These are phyloP conservation scores for Diaporthe helianthi DNA, from an alignment of 2,329 filamentous ascomycete species.

Conservation along the genomic window DNA sequence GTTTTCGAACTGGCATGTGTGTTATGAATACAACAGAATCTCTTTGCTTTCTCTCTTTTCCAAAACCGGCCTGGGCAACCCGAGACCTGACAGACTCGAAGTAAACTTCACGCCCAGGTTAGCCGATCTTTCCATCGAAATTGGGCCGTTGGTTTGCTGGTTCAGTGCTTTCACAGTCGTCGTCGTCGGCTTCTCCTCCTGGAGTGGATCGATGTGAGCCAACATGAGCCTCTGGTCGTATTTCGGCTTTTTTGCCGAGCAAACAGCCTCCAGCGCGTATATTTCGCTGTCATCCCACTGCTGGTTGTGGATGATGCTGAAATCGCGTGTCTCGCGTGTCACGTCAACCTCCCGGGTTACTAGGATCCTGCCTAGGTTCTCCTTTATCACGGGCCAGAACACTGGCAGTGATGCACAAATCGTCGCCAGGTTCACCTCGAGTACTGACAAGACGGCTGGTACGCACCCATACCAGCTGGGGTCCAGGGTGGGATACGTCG, in stretches of 20 bases:
- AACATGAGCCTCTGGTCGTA: not conserved
- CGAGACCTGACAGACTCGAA: not conserved
- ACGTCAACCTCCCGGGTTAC: slow-evolving; percentile 46
- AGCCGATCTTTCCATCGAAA: not conserved
- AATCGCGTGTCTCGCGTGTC: slow-evolving; percentile 35
- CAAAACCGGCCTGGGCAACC: not conserved
- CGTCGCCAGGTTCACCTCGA: slow-evolving; percentile 42
- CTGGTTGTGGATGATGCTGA: not conserved
- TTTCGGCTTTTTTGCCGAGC: not conserved
- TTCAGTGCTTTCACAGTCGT: slow-evolving; percentile 7
- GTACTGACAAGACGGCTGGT: slow-evolving; percentile 43
- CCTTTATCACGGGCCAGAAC: slow-evolving; percentile 37
- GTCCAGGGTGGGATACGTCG: slow-evolving; percentile 45
- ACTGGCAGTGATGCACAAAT: slow-evolving; percentile 30
- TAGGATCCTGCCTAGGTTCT: slow-evolving; percentile 43
- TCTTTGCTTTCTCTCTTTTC: slow-evolving; percentile 23
- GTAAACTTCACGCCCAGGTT: slow-evolving; percentile 5
- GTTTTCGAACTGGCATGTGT: not conserved
- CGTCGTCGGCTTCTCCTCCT: slow-evolving; percentile 2
- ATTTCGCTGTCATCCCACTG: not conserved
- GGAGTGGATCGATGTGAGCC: not conserved
- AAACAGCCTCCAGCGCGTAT: not conserved
- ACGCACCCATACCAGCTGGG: slow-evolving; percentile 46
- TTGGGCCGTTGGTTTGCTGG: not conserved
- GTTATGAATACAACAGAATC: not conserved